These are phyloP conservation scores for Argentina anserina DNA, from an alignment of 306 rosid genomes.

Conservation along the genomic window DNA sequence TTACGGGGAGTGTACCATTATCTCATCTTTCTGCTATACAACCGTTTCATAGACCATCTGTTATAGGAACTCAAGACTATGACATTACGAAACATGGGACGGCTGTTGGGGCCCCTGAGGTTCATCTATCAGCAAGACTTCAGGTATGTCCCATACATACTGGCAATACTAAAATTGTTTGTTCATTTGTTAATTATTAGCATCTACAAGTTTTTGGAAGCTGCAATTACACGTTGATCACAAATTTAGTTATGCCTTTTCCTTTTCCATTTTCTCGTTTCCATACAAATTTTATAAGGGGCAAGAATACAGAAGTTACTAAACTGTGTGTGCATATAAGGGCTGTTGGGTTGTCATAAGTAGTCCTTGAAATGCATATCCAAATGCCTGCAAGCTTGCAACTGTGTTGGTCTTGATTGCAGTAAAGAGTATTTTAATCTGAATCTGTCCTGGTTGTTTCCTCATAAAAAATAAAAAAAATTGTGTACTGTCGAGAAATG, in stretches of 20 bases:
- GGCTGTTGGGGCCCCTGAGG: constrained; percentile 90
- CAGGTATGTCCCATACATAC: constrained; percentile 46
- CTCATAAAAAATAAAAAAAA: background rate
- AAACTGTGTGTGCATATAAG: background rate
- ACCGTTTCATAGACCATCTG: constrained; percentile 72
- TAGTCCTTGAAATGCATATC: background rate
- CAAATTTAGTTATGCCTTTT: background rate
- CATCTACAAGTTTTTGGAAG: constrained; percentile 3
- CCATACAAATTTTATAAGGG: background rate
- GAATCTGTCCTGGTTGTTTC: background rate
- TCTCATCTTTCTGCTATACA: constrained; percentile 78
- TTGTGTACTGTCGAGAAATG: background rate
- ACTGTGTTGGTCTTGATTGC: background rate
- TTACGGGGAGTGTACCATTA: constrained; percentile 45
- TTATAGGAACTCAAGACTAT: constrained; percentile 74
- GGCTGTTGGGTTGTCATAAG: background rate
- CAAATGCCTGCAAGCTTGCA: background rate
- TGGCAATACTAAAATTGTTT: background rate
- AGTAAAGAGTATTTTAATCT: background rate
- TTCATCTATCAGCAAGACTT: constrained; percentile 87
- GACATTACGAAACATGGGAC: constrained; percentile 79
- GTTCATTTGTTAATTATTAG: background rate
- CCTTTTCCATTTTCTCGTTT: background rate
- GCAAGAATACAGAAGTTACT: background rate
- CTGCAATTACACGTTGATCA: background rate